Evolutionary conservation across 2,329 filamentous ascomycete genomes (phyloP), one percentile per base, ranked within the genome.

Genomic region (Epichloe typhina): DNA sequence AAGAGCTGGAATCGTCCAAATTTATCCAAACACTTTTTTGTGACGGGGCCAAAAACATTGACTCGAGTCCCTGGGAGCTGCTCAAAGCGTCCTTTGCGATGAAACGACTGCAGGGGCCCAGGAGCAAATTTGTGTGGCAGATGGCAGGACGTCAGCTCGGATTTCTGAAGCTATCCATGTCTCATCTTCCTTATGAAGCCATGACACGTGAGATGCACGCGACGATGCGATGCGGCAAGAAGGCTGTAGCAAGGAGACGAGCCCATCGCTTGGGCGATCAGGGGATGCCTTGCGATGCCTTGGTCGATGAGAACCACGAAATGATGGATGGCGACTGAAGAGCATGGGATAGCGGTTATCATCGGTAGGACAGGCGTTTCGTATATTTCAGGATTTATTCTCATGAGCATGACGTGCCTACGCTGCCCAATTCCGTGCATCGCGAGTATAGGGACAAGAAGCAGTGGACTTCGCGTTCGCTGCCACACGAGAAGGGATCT

Each of bases 81-180:
- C 61, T 79, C 15, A 75, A 76, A 52, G 77, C 76, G 0, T 77
- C 75, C 1, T 64, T 64, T 3, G 61, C 68, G 3, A 79, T 76
- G 58, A 69, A 68, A 41, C 40, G 64, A n/a, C 37, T 64, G 69
- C 55, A 47, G 53, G 0, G 36, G 15, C 3, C 15, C 52, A 4
- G 0, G 52, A 47, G 0, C 51, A 61, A 41, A 0, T 72, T 79
- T 49, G 58, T 66, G 1, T 80, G 74, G 73, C 61, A 60, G 11
- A 67, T 79, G 53, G 70, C 70, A 0, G 76, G 76, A 0, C 63
- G 61, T 1, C 75, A 79, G 57, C 64, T 79, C 2, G 69, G 66
- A 7, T 60, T 61, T 36, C 65, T 80, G 52, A 80, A 80, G 57
- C 66, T 68, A 9, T 60, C 55, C 46, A 57, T 52, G 43, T 52